Conservation (phyloP, 108 stramenopile genomes). For the Phaeodactylum tricornutum region DNA sequence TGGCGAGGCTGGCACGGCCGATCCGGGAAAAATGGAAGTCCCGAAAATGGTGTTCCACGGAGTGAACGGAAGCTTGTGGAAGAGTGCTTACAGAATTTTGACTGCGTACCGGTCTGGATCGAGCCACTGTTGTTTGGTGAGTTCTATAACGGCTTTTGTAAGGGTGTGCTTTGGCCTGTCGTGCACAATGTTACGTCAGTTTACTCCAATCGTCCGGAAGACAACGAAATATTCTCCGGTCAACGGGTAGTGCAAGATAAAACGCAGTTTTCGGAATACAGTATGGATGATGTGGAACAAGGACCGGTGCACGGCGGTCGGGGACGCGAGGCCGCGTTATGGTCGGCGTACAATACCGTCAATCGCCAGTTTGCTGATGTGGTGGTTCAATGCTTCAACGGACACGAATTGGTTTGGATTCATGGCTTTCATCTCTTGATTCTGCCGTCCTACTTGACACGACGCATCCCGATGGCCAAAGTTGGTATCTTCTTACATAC, state of each 20-base stretch:
- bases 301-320: conserved; percentile 81
- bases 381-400: conserved; percentile 77
- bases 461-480: conserved; percentile 81
- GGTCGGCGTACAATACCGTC: conserved; percentile 84
- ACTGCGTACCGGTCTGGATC: conserved; percentile 96
- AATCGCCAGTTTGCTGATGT: conserved; percentile 87
- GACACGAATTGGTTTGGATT: conserved; percentile 94
- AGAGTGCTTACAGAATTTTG: conserved; percentile 81
- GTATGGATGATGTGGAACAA: conserved; percentile 65
- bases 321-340: conserved; percentile 75
- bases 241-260: conserved; percentile 4
- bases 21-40: conserved; percentile 22
- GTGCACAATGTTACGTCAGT: conserved; percentile 92
- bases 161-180: conserved; percentile 92
- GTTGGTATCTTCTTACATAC: conserved; percentile 96
- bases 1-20: conserved; percentile 89
- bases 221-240: conserved; percentile 6
- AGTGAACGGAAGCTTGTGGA: conserved; percentile 76
- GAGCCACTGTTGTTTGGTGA: conserved; percentile 69
- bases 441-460: conserved; percentile 87
- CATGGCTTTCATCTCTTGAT: conserved; percentile 98
- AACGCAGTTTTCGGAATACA: conserved; percentile 59
- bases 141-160: conserved; percentile 96
- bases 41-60: conserved; percentile 68
- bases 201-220: conserved; percentile 39